A percentile compares a stretch with the other conserved stretches of the same genome.
These are phyloP conservation scores for Solanum appendiculatum DNA, from an alignment of 257 asterid species.

Conservation along the genomic window DNA sequence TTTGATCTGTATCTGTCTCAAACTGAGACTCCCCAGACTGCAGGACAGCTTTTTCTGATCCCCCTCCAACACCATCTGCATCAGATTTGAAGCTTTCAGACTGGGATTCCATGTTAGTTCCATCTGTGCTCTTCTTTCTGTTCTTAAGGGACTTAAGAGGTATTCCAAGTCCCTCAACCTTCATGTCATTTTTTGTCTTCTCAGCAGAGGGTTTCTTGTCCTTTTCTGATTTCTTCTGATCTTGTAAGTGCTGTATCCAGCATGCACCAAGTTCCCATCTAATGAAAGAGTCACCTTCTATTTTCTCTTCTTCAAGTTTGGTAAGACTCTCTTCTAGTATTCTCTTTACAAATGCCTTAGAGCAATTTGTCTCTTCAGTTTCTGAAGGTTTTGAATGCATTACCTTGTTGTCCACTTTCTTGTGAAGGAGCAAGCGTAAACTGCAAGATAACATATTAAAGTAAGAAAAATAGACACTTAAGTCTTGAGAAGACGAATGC, in stretches of 20 bases:
- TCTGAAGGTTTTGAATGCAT: conserved; percentile 32
- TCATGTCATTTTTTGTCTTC: conserved; percentile 69
- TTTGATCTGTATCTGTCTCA: conserved; percentile 39
- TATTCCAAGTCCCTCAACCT: conserved; percentile 94
- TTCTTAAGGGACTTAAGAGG: conserved; percentile 82
- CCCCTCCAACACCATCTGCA: conserved; percentile 33
- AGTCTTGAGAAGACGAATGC: not conserved
- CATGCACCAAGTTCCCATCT: conserved; percentile 99
- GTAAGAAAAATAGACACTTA: conserved; percentile 1
- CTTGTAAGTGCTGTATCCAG: conserved; percentile 97
- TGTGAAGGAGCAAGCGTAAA: conserved; percentile 83
- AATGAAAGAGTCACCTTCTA: conserved; percentile 45
- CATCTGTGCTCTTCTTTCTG: conserved; percentile 57
- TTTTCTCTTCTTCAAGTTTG: conserved; percentile 71
- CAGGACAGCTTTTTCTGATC: conserved; percentile 27
- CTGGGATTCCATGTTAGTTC: conserved; percentile 29
- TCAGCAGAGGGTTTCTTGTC: conserved; percentile 66
- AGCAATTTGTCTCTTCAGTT: conserved; percentile 43
- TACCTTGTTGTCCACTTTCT: conserved; percentile 39
- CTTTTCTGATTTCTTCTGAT: conserved; percentile 84
- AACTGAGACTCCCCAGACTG: conserved; percentile 35
- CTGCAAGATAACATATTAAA: conserved; percentile 36
- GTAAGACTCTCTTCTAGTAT: conserved; percentile 75
- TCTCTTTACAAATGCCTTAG: conserved; percentile 54
- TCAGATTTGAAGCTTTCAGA: conserved; percentile 24